Conservation (phyloP, 805 yeast species). For the Isabelozyma gotoi region DNA sequence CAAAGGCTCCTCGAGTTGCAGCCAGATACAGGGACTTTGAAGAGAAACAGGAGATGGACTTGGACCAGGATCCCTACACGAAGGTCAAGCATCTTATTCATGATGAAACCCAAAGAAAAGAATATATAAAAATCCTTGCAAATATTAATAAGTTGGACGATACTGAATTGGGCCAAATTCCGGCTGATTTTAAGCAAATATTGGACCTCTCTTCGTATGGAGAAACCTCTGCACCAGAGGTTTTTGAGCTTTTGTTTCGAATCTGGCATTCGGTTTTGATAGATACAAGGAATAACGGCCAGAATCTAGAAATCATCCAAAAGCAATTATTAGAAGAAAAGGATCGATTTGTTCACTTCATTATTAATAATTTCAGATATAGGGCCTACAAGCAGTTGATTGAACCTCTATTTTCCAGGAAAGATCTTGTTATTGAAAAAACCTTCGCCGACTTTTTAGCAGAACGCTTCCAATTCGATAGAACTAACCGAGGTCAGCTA, state of each 20-base stretch:
- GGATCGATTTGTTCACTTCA: slow-evolving; percentile 21
- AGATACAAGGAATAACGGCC: slow-evolving; percentile 1
- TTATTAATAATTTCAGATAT: slow-evolving; percentile 26
- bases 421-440: background rate
- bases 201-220: slow-evolving; percentile 18
- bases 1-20: background rate
- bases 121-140: slow-evolving; percentile 13
- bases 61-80: background rate
- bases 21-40: background rate
- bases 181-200: slow-evolving; percentile 16
- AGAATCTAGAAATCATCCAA: slow-evolving; percentile 12
- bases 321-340: slow-evolving; percentile 14
- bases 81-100: background rate
- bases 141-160: slow-evolving; percentile 1
- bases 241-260: slow-evolving; percentile 17
- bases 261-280: slow-evolving; percentile 24
- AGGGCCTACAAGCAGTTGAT: slow-evolving; percentile 17
- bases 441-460: slow-evolving; percentile 25
- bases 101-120: slow-evolving; percentile 1
- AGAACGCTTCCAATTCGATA: slow-evolving; percentile 20
- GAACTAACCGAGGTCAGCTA: slow-evolving; percentile 6
- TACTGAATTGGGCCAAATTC: slow-evolving; percentile 12
- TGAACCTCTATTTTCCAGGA: slow-evolving; percentile 13
- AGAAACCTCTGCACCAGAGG: slow-evolving; percentile 13
- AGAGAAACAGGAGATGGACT: background rate